Conservation (phyloP, 1,139 yeast species). For the Hanseniaspora gamundiae region DNA sequence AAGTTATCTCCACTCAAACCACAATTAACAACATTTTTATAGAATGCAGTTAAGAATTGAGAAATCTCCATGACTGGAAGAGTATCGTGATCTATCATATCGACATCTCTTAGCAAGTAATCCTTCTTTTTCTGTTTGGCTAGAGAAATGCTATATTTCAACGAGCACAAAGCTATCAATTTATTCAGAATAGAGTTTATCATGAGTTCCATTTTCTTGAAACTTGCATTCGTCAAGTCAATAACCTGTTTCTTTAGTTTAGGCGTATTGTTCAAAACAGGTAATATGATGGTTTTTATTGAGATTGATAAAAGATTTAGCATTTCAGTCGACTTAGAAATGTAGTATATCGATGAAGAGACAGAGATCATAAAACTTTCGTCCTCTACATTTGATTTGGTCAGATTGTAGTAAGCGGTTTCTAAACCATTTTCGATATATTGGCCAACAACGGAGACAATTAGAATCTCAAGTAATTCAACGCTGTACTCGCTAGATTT, state of each 20-base stretch:
- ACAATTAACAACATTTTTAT: conserved; percentile 23
- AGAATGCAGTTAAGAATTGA: conserved; percentile 37
- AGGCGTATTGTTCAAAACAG: conserved; percentile 55
- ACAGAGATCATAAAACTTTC: neutral
- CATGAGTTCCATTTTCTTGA: conserved; percentile 56
- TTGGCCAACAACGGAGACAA: conserved; percentile 60
- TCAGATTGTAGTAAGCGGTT: conserved; percentile 40
- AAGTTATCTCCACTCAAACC: conserved; percentile 43
- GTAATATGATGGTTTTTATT: conserved; percentile 58
- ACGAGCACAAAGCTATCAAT: conserved; percentile 38
- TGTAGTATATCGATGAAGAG: conserved; percentile 32
- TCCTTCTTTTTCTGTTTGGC: conserved; percentile 56
- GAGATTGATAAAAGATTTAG: conserved; percentile 58
- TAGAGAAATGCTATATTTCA: conserved; percentile 37
- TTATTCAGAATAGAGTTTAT: conserved; percentile 55
- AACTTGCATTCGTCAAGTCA: conserved; percentile 52
- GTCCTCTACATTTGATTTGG: conserved; percentile 15
- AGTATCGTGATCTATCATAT: conserved; percentile 47
- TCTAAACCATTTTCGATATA: conserved; percentile 71
- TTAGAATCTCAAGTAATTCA: conserved; percentile 53
- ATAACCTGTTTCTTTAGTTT: conserved; percentile 52
- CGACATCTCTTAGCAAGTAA: conserved; percentile 39
- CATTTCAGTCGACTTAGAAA: conserved; percentile 50
- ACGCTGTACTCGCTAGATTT: conserved; percentile 53
- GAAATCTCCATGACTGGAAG: conserved; percentile 57